phyloP scores from a whole-genome alignment of 306 rosid species.

The Crotalaria pallida region DNA sequence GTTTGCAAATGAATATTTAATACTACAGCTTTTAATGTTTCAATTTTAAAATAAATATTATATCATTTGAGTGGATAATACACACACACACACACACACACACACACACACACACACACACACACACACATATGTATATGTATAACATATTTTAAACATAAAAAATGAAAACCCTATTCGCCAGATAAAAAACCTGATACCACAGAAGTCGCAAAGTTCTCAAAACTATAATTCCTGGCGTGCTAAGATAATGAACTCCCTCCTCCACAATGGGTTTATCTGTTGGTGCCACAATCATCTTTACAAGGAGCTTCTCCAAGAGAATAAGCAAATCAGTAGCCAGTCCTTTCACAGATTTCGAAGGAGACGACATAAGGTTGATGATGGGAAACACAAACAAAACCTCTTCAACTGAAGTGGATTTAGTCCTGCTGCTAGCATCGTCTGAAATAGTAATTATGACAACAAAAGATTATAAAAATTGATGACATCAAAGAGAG shows the following conservation, averaged over 20 bases:
- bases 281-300: constrained; percentile 28
- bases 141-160: not conserved
- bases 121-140: not conserved
- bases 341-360: constrained; percentile 63
- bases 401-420: constrained; percentile 60
- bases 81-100: not conserved
- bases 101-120: not conserved
- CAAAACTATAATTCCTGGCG: constrained; percentile 60
- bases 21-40: constrained; percentile 13
- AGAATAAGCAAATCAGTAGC: constrained; percentile 65
- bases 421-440: constrained; percentile 31
- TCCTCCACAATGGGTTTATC: constrained; percentile 34
- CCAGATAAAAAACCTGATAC: constrained; percentile 58
- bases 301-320: constrained; percentile 59
- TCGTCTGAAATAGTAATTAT: constrained; percentile 45
- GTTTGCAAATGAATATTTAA: constrained; percentile 10
- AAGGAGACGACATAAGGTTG: constrained; percentile 88
- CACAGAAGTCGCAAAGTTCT: constrained; percentile 64
- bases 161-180: constrained; percentile 11
- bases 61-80: too few relatives aligned
- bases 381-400: constrained; percentile 72
- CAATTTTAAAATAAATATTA: not conserved
- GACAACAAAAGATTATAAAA: not conserved
- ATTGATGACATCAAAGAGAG: constrained; percentile 8
- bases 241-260: constrained; percentile 44